A percentile compares a stretch with the other conserved stretches of the same genome.
These are phyloP conservation scores for Kodamaea kaohsiungensis DNA, from an alignment of 805 yeast genomes.

Conservation along the genomic window DNA sequence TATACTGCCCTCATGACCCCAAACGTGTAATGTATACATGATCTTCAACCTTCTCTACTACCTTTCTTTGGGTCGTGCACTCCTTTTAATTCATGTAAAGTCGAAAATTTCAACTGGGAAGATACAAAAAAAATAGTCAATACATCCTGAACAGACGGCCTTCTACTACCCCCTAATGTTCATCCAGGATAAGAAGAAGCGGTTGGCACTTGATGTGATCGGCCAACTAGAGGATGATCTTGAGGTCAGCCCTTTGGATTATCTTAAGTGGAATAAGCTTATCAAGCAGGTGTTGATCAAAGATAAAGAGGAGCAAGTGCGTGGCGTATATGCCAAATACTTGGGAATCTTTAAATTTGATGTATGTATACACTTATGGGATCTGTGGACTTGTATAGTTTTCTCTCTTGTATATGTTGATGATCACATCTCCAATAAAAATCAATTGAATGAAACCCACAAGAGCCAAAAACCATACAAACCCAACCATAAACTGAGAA, in stretches of 20 bases:
- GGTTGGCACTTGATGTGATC: slow-evolving; percentile 47
- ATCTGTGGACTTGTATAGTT: not conserved
- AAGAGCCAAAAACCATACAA: not conserved
- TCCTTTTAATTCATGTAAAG: slow-evolving; percentile 1
- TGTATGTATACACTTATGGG: slow-evolving; percentile 22
- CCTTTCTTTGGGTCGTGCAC: not conserved
- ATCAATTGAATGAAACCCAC: slow-evolving; percentile 7
- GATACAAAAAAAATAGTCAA: not conserved
- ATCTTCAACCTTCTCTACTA: not conserved
- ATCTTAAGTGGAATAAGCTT: slow-evolving; percentile 56
- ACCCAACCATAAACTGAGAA: slow-evolving; percentile 27
- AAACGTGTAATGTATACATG: slow-evolving; percentile 42
- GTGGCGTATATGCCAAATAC: slow-evolving; percentile 59
- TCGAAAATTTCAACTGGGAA: not conserved
- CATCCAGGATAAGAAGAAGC: slow-evolving; percentile 13
- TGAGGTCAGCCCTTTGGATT: slow-evolving; percentile 52
- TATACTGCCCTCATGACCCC: slow-evolving; percentile 48
- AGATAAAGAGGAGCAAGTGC: slow-evolving; percentile 60
- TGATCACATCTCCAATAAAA: slow-evolving; percentile 1
- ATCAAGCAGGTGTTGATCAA: slow-evolving; percentile 49
- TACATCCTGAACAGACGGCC: slow-evolving; percentile 15
- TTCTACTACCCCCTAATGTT: not conserved
- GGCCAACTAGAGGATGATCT: slow-evolving; percentile 61
- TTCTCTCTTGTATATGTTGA: not conserved
- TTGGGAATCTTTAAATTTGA: slow-evolving; percentile 66